Conservation (phyloP, 768 basidiomycete species). For the Amanita jacksonii region DNA sequence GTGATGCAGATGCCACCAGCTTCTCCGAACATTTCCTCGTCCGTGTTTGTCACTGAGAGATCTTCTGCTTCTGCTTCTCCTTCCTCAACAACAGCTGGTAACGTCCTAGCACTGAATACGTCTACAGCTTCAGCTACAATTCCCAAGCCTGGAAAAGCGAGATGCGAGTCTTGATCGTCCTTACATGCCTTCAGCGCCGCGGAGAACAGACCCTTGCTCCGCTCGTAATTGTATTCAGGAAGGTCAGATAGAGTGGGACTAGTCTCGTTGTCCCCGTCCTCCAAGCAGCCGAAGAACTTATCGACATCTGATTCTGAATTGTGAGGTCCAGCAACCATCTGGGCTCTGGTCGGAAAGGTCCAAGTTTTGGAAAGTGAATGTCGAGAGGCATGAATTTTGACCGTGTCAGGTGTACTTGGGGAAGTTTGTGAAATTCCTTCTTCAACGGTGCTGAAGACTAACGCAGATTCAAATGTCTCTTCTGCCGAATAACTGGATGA, state of each 20-base stretch:
- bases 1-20: conserved; percentile 68
- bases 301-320: conserved; percentile 45
- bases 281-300: conserved; percentile 68
- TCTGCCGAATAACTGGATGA: conserved; percentile 48
- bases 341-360: conserved; percentile 52
- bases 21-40: conserved; percentile 49
- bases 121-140: conserved; percentile 35
- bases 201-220: conserved; percentile 51
- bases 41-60: conserved; percentile 26
- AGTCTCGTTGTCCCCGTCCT: conserved; percentile 37
- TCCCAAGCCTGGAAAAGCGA: conserved; percentile 31
- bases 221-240: conserved; percentile 39
- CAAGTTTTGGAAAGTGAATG: conserved; percentile 58
- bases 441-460: conserved; percentile 12
- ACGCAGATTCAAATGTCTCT: conserved; percentile 28
- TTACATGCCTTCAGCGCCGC: conserved; percentile 36
- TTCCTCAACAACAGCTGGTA: conserved; percentile 14
- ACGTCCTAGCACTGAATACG: conserved; percentile 13
- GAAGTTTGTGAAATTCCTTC: neutral
- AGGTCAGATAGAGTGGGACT: conserved; percentile 24
- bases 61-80: conserved; percentile 24
- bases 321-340: conserved; percentile 14
- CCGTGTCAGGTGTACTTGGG: neutral
- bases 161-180: conserved; percentile 44
- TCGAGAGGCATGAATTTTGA: conserved; percentile 19